Conservation (phyloP, 106 monocot genomes). For the Dioscorea alata region DNA sequence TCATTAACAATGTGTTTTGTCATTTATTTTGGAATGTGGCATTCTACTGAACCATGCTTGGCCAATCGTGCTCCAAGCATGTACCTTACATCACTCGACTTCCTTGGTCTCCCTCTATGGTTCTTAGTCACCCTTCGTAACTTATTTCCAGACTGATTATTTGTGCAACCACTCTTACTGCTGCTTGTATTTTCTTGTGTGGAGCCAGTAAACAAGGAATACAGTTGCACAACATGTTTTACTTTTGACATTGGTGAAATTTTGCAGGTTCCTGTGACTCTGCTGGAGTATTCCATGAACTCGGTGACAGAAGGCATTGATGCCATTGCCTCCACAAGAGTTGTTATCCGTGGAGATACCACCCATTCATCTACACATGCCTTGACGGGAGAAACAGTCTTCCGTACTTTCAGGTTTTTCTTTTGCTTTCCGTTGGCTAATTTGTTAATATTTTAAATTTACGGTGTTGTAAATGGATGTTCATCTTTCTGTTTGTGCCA, state of each 20-base stretch:
- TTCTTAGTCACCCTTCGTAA: too few species aligned
- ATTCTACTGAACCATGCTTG: too few species aligned
- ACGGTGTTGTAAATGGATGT: neutral
- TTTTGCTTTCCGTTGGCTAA: neutral
- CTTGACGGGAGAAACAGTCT: conserved; percentile 34
- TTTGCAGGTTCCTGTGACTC: conserved; percentile 60
- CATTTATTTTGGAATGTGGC: too few species aligned
- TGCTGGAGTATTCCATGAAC: conserved; percentile 68
- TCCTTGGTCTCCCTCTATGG: too few species aligned
- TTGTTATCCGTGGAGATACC: conserved; percentile 57
- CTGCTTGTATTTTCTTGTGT: too few species aligned
- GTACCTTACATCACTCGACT: too few species aligned
- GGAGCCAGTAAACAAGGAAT: too few species aligned
- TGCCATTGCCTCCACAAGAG: conserved; percentile 87
- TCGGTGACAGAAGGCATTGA: conserved; percentile 86
- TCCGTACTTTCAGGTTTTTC: conserved; percentile 61
- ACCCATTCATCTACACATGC: conserved; percentile 37
- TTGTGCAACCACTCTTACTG: too few species aligned
- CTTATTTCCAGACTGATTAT: too few species aligned
- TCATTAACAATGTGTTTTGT: too few species aligned
- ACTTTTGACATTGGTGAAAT: neutral
- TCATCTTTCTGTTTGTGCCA: neutral
- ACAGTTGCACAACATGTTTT: too few species aligned
- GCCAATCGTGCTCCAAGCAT: too few species aligned
- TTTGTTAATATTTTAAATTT: neutral